Percentiles rank a stretch among this genome's conserved stretches.
Conservation (phyloP, 305 asterid species). For the Fraxinus albicans region DNA sequence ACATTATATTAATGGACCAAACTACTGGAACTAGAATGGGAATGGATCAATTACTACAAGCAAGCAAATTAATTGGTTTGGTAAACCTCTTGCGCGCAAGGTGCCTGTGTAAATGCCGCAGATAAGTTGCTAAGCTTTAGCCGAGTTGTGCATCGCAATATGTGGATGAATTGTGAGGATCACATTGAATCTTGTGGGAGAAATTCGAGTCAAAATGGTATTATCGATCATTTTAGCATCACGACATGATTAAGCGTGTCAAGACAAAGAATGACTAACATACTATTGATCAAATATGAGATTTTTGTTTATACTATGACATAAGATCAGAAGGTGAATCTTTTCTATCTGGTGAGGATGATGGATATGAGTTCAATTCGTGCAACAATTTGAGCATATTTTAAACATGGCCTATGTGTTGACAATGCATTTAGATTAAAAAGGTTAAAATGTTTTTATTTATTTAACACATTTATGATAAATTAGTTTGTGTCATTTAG, state of each 20-base stretch:
- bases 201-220: not conserved
- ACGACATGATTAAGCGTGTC: not conserved
- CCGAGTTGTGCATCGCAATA: too few species aligned
- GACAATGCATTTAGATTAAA: not conserved
- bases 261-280: not conserved
- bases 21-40: not conserved
- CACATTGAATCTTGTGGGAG: not conserved
- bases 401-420: not conserved
- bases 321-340: not conserved
- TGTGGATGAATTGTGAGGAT: not conserved
- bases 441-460: not conserved
- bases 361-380: not conserved
- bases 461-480: not conserved
- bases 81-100: too few species aligned
- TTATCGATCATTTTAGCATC: not conserved
- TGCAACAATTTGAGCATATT: not conserved
- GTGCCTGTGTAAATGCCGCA: too few species aligned
- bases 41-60: not conserved
- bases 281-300: not conserved
- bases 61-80: not conserved
- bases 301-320: not conserved
- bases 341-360: not conserved
- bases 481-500: not conserved
- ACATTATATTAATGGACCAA: too few species aligned
- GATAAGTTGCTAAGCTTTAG: too few species aligned